Evolutionary conservation across 148 eudicot species (phyloP), one percentile per base, ranked within the genome.

Genomic region (Camellia japonica): DNA sequence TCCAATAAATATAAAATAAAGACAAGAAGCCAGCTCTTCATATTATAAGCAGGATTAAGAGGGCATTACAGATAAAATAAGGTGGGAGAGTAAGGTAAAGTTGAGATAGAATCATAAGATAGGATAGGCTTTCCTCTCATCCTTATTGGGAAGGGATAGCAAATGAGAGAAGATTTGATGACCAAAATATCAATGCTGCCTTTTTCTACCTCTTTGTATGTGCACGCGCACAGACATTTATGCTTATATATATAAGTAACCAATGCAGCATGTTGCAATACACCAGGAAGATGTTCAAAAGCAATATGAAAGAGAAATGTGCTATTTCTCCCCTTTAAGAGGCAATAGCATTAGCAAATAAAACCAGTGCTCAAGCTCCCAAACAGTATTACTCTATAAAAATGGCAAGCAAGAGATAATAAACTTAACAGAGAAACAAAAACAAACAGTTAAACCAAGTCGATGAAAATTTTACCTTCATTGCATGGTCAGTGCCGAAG

Each of bases 391-490:
- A 30, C 38, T 30, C 38, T 30, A 30, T 20, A 20, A 19, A 23
- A 18, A 13, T 20, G 15, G 46, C 54, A 55, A 23, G 43, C 60
- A 55, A 14, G 77, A 52, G 18, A 12, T 6, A 6, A 12, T 54
- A 12, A 54, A 54, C 58, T 6, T 12, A 54, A 54, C 58, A 6
- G 2, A 60, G 0, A 12, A 49, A 30, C 2, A 60, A 10, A 70
- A 63, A 41, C 4, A 15, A 54, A 54, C 7, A 54, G 58, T 54
- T 12, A 54, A 54, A 54, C 58, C 3, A 0, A 11, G 62, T 75
- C 0, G 58, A 30, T 1, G 38, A 54, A 54, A 54, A 30, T 30
- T 83, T 54, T 54, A 93, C 97, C 97, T 87, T 91, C 71, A 83
- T 20, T 56, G 83, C 83, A 23, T 89, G 62, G 79, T 91, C 92